Conservation (phyloP, 805 yeast species). For the Wickerhamiella sergipiensis region DNA sequence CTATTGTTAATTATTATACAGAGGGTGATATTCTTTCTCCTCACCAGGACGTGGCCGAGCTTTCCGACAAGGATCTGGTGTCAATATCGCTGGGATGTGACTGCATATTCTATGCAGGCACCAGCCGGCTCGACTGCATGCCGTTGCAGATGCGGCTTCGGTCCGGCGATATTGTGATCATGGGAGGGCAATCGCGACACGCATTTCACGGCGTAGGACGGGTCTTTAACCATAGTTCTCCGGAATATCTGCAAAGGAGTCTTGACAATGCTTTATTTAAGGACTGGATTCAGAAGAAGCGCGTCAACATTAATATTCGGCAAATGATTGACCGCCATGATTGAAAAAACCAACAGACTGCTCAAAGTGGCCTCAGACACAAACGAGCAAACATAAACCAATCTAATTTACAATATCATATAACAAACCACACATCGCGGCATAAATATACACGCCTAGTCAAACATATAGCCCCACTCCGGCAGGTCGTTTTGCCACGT, state of each 20-base stretch:
- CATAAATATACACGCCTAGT: background rate
- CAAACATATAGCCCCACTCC: slow-evolving; percentile 9
- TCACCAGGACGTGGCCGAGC: slow-evolving; percentile 32
- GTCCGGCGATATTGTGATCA: slow-evolving; percentile 29
- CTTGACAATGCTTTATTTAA: slow-evolving; percentile 10
- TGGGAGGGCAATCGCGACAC: slow-evolving; percentile 28
- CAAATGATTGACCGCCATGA: slow-evolving; percentile 27
- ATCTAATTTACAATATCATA: background rate
- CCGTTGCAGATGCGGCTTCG: slow-evolving; percentile 27
- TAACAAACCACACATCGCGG: background rate
- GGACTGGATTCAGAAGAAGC: slow-evolving; percentile 25
- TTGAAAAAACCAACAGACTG: too few relatives aligned
- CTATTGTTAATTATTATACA: slow-evolving; percentile 31
- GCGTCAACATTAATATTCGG: slow-evolving; percentile 29
- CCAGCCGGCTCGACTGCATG: slow-evolving; percentile 9
- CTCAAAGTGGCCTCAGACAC: too few relatives aligned
- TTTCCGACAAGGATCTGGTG: slow-evolving; percentile 24
- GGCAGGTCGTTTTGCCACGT: slow-evolving; percentile 8
- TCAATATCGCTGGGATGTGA: slow-evolving; percentile 29
- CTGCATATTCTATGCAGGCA: slow-evolving; percentile 26
- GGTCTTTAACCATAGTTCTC: slow-evolving; percentile 26
- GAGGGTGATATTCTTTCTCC: slow-evolving; percentile 32
- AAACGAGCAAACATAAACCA: too few relatives aligned
- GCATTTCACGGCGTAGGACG: slow-evolving; percentile 33
- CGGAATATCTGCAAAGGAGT: slow-evolving; percentile 14